Conservation (phyloP, 2,329 filamentous ascomycete species). For the Fusarium scirpi region DNA sequence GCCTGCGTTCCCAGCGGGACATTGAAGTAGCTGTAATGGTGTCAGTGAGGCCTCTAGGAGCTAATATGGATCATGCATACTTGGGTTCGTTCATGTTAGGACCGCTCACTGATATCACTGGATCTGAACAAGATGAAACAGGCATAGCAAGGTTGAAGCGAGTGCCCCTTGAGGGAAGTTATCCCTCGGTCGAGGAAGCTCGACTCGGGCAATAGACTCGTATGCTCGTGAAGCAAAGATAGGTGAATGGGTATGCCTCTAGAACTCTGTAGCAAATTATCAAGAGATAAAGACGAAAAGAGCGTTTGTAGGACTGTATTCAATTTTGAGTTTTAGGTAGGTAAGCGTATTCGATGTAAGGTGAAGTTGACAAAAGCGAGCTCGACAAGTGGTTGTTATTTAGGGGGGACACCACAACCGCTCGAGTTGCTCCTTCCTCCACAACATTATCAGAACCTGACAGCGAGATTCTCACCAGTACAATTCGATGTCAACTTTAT, state of each 20-base stretch:
- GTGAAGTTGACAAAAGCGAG: background rate
- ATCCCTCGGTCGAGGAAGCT: background rate
- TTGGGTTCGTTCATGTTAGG: constrained; percentile 39
- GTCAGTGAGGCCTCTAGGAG: background rate
- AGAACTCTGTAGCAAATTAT: background rate
- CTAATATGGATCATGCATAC: constrained; percentile 20
- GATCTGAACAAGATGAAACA: constrained; percentile 29
- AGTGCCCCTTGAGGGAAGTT: background rate
- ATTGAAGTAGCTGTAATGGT: constrained; percentile 50
- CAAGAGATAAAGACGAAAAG: no score
- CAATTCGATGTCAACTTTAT: background rate
- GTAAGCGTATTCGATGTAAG: background rate
- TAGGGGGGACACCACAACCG: no score
- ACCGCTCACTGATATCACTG: constrained; percentile 8
- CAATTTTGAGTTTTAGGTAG: background rate
- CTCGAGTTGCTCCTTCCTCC: background rate
- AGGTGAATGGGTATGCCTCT: background rate
- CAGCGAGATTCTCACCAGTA: background rate
- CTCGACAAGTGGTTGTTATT: background rate
- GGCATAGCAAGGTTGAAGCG: constrained; percentile 35
- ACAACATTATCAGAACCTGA: background rate
- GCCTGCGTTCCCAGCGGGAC: constrained; percentile 39
- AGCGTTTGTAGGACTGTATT: background rate
- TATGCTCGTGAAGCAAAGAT: background rate
- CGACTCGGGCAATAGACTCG: background rate